These are phyloP conservation scores for Pythium myriotylum DNA, from an alignment of 352 stramenopile species.

Conservation along the genomic window DNA sequence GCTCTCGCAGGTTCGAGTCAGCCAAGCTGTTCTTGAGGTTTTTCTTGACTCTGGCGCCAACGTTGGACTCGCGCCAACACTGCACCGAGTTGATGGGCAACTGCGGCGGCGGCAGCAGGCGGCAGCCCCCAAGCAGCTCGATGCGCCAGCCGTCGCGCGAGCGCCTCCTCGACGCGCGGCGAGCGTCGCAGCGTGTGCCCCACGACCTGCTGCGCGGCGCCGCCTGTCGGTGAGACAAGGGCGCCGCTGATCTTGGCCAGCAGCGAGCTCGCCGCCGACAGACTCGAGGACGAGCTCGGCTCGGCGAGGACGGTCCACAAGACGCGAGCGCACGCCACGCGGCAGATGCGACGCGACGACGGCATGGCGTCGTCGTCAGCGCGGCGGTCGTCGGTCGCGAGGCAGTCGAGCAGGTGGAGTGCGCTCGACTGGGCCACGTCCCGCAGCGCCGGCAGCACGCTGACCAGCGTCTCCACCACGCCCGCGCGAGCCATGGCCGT, in stretches of 20 bases:
- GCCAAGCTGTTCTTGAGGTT: constrained; percentile 8
- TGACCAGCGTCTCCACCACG: constrained; percentile 24
- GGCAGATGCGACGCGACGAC: constrained; percentile 21
- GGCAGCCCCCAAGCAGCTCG: background rate
- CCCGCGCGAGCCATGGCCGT: constrained; percentile 6
- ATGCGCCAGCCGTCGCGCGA: background rate
- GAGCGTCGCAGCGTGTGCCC: background rate
- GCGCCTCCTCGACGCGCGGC: constrained; percentile 2
- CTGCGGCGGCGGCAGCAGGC: background rate
- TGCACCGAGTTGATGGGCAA: background rate
- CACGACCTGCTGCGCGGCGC: constrained; percentile 7
- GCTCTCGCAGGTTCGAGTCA: constrained; percentile 5
- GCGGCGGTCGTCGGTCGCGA: constrained; percentile 16
- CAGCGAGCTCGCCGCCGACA: constrained; percentile 14
- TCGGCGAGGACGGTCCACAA: constrained; percentile 20
- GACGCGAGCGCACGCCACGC: constrained; percentile 22
- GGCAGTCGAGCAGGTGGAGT: constrained; percentile 27
- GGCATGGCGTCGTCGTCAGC: constrained; percentile 7
- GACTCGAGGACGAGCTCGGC: constrained; percentile 5
- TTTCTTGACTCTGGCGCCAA: constrained; percentile 12
- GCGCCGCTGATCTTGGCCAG: constrained; percentile 21
- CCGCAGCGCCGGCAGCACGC: constrained; percentile 19
- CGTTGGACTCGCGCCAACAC: constrained; percentile 22
- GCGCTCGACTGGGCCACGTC: background rate
- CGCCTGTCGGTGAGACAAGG: constrained; percentile 13